Base-by-base conservation (phyloP, 2,329 filamentous ascomycete species). In the Penicillium sp. region DNA sequence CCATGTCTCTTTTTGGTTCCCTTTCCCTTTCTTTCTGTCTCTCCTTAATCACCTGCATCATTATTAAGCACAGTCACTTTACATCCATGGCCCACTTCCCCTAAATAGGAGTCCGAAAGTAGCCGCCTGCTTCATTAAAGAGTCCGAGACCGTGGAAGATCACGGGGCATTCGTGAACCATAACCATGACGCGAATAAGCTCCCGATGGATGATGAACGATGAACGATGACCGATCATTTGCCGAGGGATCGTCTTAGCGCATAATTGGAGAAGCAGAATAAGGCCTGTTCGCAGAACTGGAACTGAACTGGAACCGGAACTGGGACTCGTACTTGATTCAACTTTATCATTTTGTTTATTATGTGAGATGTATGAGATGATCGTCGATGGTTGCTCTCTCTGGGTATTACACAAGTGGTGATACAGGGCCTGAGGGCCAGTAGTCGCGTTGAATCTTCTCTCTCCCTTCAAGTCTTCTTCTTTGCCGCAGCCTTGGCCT, bases 401-500 rank as follows among this genome's bases (percentile, higher is more conserved):
- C 34, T 23, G 27, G 34, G 34, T 45, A 42, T 42, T 42, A 35
- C 26, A 47, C 16, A 42, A 32, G 27, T 51, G 40, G 32, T 54
- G 45, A 36, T 54, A 54, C 51, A 54, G 28, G 40, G 39, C 42
- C 16, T 32, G n/a, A 35, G 35, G 28, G 22, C 26, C 38, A 29
- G 28, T 29, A 29, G 22, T 27, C 32, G 11, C 22, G 11, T 27
- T 13, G 23, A 34, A 9, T 31, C 32, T 32, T 22, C 47, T 39
- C 36, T 39, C 26, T 20, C 36, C 9, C 26, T 27, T 75, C 77
- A 88, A 50, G 84, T 82, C 84, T 94, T 93, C 83, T 95, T 95
- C 78, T 88, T 89, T 32, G 73, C 68, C 16, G 86, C 85, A 47
- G 86, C 85, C 73, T 89, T 90, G 54, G 86, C 86, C 80, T 97